These are phyloP conservation scores for Tolypocladium tundrense DNA, from an alignment of 2,329 filamentous ascomycete species.

Conservation along the genomic window DNA sequence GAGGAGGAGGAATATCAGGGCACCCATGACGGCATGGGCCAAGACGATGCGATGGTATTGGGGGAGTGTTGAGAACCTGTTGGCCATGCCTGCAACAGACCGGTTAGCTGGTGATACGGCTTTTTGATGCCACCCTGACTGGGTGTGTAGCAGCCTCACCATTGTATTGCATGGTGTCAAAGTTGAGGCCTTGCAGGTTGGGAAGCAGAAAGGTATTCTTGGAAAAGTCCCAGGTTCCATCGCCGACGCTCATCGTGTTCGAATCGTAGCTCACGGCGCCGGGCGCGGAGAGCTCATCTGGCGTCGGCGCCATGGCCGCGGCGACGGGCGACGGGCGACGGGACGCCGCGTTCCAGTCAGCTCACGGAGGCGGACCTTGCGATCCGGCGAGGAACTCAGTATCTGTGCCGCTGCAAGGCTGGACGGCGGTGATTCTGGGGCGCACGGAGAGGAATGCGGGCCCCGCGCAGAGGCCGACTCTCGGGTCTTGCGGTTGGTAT, in stretches of 20 bases:
- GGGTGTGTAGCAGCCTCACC: constrained; percentile 35
- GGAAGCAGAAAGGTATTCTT: constrained; percentile 71
- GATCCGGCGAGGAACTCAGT: neutral
- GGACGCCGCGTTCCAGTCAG: constrained; percentile 11
- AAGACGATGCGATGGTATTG: constrained; percentile 63
- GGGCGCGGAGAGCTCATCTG: constrained; percentile 53
- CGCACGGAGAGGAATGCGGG: neutral
- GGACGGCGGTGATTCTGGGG: too few relatives aligned
- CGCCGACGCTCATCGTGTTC: constrained; percentile 65
- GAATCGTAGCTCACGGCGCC: constrained; percentile 66
- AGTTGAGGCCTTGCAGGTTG: constrained; percentile 66
- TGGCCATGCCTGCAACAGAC: constrained; percentile 59
- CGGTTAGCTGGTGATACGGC: neutral
- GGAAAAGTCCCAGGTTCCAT: constrained; percentile 73
- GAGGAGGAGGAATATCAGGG: constrained; percentile 63
- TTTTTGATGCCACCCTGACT: neutral
- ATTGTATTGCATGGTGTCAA: constrained; percentile 77
- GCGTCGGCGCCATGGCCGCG: constrained; percentile 50
- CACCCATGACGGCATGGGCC: constrained; percentile 63
- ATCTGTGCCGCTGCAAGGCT: neutral
- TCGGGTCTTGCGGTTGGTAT: neutral
- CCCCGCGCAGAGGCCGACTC: neutral
- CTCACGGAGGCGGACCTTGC: neutral
- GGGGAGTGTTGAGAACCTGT: constrained; percentile 58
- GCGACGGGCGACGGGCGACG: constrained; percentile 13